Percentiles rank a stretch among this genome's conserved stretches.
Evolutionary conservation across 495 filamentous ascomycete genomes (phyloP).

Genomic region (Tuber microsphaerosporum): DNA sequence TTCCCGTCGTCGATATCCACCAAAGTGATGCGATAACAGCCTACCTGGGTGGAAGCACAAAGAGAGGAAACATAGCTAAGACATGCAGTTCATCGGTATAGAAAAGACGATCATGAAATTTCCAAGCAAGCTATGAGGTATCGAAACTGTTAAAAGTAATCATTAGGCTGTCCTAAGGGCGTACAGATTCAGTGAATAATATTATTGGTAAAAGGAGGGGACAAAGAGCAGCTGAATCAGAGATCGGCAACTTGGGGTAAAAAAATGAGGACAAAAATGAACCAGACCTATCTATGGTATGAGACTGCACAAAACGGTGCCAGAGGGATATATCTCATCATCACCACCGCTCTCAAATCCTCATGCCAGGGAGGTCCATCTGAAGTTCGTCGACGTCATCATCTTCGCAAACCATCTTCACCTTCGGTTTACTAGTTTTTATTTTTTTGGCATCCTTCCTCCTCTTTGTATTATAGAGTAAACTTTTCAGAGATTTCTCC

Average conservation of each 20-base stretch:
- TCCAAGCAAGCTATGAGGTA: not conserved
- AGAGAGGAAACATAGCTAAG: not conserved
- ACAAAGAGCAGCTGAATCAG: not conserved
- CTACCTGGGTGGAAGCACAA: not conserved
- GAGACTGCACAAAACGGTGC: not conserved
- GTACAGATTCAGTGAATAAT: not conserved
- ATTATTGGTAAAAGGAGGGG: not conserved
- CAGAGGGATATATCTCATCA: not conserved
- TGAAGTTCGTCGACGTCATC: slow-evolving; percentile 31
- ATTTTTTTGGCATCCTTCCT: not conserved
- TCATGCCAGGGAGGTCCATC: slow-evolving; percentile 30
- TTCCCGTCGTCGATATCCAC: not conserved
- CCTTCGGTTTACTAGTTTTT: not conserved
- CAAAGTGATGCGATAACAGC: not conserved
- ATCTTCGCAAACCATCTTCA: not conserved
- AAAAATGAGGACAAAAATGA: not conserved
- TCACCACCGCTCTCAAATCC: slow-evolving; percentile 15
- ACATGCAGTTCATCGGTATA: not conserved
- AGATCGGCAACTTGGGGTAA: not conserved
- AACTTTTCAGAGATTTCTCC: not conserved
- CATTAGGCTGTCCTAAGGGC: not conserved
- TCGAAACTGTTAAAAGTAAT: not conserved
- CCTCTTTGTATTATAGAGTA: not conserved
- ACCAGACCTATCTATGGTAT: not conserved
- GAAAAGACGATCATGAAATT: not conserved